A percentile compares a stretch with the other conserved stretches of the same genome.
phyloP scores from a whole-genome alignment of 139 green algal species.

The Asterochloris sp. region DNA sequence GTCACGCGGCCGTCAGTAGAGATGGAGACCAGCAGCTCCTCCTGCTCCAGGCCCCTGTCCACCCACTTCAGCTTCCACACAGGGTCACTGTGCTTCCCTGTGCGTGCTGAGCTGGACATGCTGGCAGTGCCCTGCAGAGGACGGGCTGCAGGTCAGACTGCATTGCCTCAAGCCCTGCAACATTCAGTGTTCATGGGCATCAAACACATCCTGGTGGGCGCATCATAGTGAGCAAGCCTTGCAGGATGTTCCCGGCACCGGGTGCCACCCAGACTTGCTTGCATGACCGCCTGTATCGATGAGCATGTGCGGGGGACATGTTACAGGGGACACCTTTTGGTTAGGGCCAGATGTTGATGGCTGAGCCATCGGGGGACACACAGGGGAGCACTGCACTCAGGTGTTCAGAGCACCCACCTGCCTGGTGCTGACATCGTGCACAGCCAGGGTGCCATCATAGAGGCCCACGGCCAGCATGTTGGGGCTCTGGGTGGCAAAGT shows the following conservation, averaged over 20 bases:
- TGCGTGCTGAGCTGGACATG: conserved; percentile 2
- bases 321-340: too few species aligned
- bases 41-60: conserved; percentile 57
- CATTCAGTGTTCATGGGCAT: too few species aligned
- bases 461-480: conserved; percentile 65
- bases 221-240: neutral
- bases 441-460: conserved; percentile 60
- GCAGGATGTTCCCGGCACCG: neutral
- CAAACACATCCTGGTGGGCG: too few species aligned
- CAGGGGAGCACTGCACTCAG: too few species aligned
- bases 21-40: conserved; percentile 80
- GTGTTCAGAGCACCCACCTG: conserved; percentile 21
- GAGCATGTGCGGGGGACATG: too few species aligned
- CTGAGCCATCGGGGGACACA: too few species aligned
- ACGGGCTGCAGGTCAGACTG: too few species aligned
- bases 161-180: too few species aligned
- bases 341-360: too few species aligned
- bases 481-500: conserved; percentile 58
- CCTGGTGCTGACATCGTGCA: conserved; percentile 66
- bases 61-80: conserved; percentile 77
- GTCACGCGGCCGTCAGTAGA: conserved; percentile 83
- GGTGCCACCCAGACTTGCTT: too few species aligned
- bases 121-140: conserved; percentile 9
- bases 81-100: conserved; percentile 71
- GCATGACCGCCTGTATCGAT: too few species aligned